A percentile compares a stretch with the other conserved stretches of the same genome.
Evolutionary conservation across 495 filamentous ascomycete species (phyloP).

Genomic region (Aspergillus kassunensis): DNA sequence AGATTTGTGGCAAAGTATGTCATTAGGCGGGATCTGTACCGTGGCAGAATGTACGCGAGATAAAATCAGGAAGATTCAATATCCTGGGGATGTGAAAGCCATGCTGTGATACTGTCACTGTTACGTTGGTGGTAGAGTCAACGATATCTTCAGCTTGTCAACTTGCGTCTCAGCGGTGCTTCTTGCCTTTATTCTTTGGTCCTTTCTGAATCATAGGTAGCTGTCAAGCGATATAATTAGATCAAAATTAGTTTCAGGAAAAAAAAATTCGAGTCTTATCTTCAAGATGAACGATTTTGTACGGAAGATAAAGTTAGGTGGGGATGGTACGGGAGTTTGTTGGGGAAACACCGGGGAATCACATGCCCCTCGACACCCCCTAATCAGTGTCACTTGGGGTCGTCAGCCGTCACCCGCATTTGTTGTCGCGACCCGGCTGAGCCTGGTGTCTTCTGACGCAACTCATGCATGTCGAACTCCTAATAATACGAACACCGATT

Average conservation of each 20-base stretch:
- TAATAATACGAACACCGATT: too few relatives aligned
- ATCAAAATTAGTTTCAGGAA: too few relatives aligned
- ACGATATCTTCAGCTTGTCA: neutral
- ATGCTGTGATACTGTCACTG: conserved; percentile 27
- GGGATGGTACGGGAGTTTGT: too few relatives aligned
- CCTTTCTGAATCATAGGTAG: too few relatives aligned
- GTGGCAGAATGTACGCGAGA: conserved; percentile 49
- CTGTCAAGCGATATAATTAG: too few relatives aligned
- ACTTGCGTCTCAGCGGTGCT: too few relatives aligned
- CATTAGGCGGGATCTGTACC: conserved; percentile 50
- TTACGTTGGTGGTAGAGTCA: neutral
- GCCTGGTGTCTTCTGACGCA: conserved; percentile 11
- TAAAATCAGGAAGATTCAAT: conserved; percentile 49
- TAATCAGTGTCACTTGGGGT: too few relatives aligned
- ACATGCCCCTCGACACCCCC: conserved; percentile 16
- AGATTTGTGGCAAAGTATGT: conserved; percentile 60
- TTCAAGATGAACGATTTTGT: too few relatives aligned
- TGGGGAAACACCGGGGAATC: conserved; percentile 16
- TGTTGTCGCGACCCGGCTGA: conserved; percentile 2
- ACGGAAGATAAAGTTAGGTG: too few relatives aligned
- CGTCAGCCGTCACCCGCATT: neutral
- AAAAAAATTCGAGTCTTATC: too few relatives aligned
- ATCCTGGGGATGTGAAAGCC: conserved; percentile 49
- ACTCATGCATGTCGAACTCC: neutral
- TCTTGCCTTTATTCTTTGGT: too few relatives aligned